A percentile compares a stretch with the other conserved stretches of the same genome.
These are phyloP conservation scores for Breynia disticha DNA, from an alignment of 441 rosid species.

Conservation along the genomic window DNA sequence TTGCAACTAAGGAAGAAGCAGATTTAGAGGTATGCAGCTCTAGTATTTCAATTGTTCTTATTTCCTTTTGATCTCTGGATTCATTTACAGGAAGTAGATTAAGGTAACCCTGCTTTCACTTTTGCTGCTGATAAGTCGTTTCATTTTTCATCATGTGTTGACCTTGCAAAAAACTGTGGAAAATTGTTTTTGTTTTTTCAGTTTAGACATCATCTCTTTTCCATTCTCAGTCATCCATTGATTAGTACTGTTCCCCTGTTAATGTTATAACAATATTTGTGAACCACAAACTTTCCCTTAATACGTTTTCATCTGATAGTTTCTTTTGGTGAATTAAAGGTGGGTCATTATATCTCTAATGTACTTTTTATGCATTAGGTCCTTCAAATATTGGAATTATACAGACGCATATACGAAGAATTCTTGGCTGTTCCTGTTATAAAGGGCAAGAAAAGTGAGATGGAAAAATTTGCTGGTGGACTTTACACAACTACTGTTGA, in stretches of 20 bases:
- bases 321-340: not conserved
- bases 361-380: slow-evolving; percentile 38
- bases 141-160: too few species aligned
- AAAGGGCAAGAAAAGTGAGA: slow-evolving; percentile 93
- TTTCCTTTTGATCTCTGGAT: not conserved
- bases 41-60: not conserved
- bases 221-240: too few species aligned
- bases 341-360: not conserved
- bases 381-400: slow-evolving; percentile 83
- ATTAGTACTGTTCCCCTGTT: too few species aligned
- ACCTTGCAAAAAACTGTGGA: too few species aligned
- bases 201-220: too few species aligned
- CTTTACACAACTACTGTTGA: slow-evolving; percentile 95
- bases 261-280: not conserved
- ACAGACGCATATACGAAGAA: slow-evolving; percentile 82
- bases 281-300: too few species aligned
- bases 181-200: too few species aligned
- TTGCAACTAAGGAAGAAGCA: slow-evolving; percentile 85
- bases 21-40: slow-evolving; percentile 64
- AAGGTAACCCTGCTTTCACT: too few species aligned
- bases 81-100: too few species aligned
- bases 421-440: slow-evolving; percentile 85
- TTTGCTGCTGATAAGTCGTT: too few species aligned
- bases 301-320: not conserved
- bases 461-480: slow-evolving; percentile 97